phyloP scores from a whole-genome alignment of 108 stramenopile genomes.

The Licmophora abbreviata region DNA sequence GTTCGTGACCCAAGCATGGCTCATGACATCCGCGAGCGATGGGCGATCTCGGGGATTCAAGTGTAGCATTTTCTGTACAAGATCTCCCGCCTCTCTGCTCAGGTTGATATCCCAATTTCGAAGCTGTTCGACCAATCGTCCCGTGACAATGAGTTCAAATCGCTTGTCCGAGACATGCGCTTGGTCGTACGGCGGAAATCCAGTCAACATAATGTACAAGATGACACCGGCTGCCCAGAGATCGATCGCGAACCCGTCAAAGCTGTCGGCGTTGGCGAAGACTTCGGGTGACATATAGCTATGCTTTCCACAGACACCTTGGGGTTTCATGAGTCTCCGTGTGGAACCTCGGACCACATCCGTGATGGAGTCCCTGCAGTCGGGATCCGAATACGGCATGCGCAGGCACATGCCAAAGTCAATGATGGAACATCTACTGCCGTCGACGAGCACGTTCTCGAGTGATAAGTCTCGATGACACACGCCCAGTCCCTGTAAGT shows the following conservation, averaged over 20 bases:
- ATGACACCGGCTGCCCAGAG: conserved; percentile 93
- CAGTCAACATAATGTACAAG: conserved; percentile 92
- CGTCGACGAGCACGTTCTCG: conserved; percentile 83
- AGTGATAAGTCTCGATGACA: conserved; percentile 89
- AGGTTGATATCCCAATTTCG: conserved; percentile 60
- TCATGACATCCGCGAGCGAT: conserved; percentile 64
- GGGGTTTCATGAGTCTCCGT: conserved; percentile 66
- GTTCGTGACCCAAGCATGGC: conserved; percentile 71
- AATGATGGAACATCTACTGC: conserved; percentile 74
- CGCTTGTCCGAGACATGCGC: conserved; percentile 64
- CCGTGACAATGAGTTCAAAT: conserved; percentile 70
- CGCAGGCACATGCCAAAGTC: conserved; percentile 96
- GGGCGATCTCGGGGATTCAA: conserved; percentile 60
- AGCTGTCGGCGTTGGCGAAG: conserved; percentile 48
- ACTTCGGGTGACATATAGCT: conserved; percentile 96
- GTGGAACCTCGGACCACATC: conserved; percentile 50
- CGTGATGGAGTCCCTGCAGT: conserved; percentile 18
- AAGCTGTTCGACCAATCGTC: conserved; percentile 57
- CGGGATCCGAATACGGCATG: conserved; percentile 71
- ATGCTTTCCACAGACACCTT: conserved; percentile 89
- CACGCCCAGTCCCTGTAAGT: conserved; percentile 77
- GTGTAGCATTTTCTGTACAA: conserved; percentile 76
- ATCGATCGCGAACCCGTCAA: conserved; percentile 92
- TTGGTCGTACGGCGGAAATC: conserved; percentile 89
- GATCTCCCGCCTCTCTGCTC: conserved; percentile 50